Conservation (phyloP, 208 protist species). For the Leishmania mexicana region DNA sequence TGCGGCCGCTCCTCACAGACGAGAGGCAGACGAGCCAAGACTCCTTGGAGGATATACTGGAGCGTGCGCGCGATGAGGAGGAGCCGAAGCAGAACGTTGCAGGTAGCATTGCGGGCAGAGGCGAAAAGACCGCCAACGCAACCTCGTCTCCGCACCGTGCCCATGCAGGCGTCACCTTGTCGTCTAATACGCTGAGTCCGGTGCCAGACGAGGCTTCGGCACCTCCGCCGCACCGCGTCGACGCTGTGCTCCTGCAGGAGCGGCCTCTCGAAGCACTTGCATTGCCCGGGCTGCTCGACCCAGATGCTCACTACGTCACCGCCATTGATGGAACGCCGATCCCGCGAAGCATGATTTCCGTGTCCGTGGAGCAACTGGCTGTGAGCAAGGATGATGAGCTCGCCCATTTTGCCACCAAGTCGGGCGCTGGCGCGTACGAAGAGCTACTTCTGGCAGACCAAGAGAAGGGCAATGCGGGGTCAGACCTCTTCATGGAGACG, state of each 20-base stretch:
- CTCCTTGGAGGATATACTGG: not conserved
- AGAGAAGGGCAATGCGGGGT: slow-evolving; percentile 10
- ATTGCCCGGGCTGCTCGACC: slow-evolving; percentile 48
- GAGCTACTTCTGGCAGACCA: slow-evolving; percentile 46
- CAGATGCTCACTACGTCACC: slow-evolving; percentile 43
- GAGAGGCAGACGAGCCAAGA: not conserved
- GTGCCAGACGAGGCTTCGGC: not conserved
- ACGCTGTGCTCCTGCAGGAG: slow-evolving; percentile 4
- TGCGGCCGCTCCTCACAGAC: not conserved
- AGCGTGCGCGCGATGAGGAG: not conserved
- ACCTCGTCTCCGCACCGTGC: not conserved
- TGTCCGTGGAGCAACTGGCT: slow-evolving; percentile 63
- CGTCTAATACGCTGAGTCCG: not conserved
- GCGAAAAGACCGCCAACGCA: not conserved
- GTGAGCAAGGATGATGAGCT: slow-evolving; percentile 69
- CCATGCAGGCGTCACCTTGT: no score
- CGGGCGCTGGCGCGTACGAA: slow-evolving; percentile 73
- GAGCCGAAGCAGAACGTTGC: not conserved
- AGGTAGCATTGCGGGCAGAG: not conserved
- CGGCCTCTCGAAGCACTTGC: not conserved
- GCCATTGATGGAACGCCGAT: slow-evolving; percentile 83
- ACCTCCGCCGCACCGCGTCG: not conserved
- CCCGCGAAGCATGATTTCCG: slow-evolving; percentile 71
- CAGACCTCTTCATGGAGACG: slow-evolving; percentile 55
- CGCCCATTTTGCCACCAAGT: slow-evolving; percentile 63